Conservation (phyloP, 805 yeast genomes). For the Cyberlindnera nakhonratchasimensis region DNA sequence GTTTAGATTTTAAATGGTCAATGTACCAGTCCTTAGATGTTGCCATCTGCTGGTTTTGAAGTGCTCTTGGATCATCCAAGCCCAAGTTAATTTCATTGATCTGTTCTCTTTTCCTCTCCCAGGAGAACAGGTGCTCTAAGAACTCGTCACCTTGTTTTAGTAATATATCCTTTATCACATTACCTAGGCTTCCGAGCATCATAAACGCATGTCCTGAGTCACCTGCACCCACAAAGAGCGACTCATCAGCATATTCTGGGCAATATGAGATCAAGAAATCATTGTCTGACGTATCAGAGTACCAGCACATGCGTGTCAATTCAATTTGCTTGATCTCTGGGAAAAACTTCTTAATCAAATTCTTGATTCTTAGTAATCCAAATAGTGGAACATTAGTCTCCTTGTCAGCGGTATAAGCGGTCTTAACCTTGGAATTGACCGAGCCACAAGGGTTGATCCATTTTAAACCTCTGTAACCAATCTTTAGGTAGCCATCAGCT, state of each 20-base stretch:
- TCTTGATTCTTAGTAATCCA: constrained; percentile 28
- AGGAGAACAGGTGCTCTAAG: constrained; percentile 24
- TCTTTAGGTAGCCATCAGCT: constrained; percentile 28
- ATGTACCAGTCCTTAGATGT: constrained; percentile 25
- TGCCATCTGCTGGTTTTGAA: constrained; percentile 26
- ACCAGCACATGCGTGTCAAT: constrained; percentile 33
- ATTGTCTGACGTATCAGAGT: constrained; percentile 34
- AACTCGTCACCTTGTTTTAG: constrained; percentile 17
- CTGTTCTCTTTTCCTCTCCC: constrained; percentile 28
- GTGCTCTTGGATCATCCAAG: constrained; percentile 27
- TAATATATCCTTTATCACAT: constrained; percentile 22
- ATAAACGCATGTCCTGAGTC: constrained; percentile 40
- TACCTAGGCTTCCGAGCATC: constrained; percentile 36
- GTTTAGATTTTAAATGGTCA: background rate
- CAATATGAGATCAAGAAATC: constrained; percentile 34
- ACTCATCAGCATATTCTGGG: constrained; percentile 29
- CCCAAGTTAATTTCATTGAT: constrained; percentile 27
- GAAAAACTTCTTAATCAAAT: constrained; percentile 24
- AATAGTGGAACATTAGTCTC: constrained; percentile 30
- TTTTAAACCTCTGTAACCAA: constrained; percentile 32
- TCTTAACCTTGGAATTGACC: constrained; percentile 27
- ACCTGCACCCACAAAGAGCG: constrained; percentile 35
- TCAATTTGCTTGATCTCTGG: constrained; percentile 28
- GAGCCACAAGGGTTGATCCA: constrained; percentile 28
- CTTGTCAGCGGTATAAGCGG: constrained; percentile 25